phyloP scores from a whole-genome alignment of 2,329 filamentous ascomycete species.

The Fusarium mangiferae region DNA sequence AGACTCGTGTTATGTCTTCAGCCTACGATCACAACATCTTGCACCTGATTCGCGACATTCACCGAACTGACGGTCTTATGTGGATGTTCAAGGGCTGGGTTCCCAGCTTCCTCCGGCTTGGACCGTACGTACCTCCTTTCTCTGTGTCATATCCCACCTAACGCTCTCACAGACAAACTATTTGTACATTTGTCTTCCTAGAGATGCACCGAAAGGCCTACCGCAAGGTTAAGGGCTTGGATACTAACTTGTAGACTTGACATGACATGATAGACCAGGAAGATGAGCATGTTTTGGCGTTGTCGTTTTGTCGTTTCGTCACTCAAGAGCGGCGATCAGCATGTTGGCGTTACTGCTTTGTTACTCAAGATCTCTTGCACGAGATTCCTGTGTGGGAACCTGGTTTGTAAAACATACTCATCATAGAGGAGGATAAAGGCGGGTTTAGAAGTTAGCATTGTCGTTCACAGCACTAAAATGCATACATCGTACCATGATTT shows the following conservation, averaged over 20 bases:
- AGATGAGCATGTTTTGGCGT: slow-evolving; percentile 38
- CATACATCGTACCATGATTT: neutral
- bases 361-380: slow-evolving; percentile 10
- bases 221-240: slow-evolving; percentile 60
- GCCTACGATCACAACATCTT: slow-evolving; percentile 62
- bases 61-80: slow-evolving; percentile 73
- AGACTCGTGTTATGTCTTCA: slow-evolving; percentile 86
- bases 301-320: slow-evolving; percentile 32
- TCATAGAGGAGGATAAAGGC: slow-evolving; percentile 1
- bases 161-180: slow-evolving; percentile 71
- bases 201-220: slow-evolving; percentile 88
- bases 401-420: slow-evolving; percentile 28
- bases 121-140: slow-evolving; percentile 61
- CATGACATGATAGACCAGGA: slow-evolving; percentile 32
- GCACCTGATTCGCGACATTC: slow-evolving; percentile 72
- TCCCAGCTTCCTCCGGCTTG: slow-evolving; percentile 75
- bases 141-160: slow-evolving; percentile 1
- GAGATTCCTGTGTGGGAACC: slow-evolving; percentile 10
- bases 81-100: slow-evolving; percentile 96
- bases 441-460: slow-evolving; percentile 1
- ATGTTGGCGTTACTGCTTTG: slow-evolving; percentile 37
- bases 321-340: slow-evolving; percentile 29
- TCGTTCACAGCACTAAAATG: neutral
- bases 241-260: slow-evolving; percentile 42
- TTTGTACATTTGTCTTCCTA: slow-evolving; percentile 86